A percentile compares a stretch with the other conserved stretches of the same genome.
These are phyloP conservation scores for Dichotomopilus funicola DNA, from an alignment of 2,329 filamentous ascomycete species.

Conservation along the genomic window DNA sequence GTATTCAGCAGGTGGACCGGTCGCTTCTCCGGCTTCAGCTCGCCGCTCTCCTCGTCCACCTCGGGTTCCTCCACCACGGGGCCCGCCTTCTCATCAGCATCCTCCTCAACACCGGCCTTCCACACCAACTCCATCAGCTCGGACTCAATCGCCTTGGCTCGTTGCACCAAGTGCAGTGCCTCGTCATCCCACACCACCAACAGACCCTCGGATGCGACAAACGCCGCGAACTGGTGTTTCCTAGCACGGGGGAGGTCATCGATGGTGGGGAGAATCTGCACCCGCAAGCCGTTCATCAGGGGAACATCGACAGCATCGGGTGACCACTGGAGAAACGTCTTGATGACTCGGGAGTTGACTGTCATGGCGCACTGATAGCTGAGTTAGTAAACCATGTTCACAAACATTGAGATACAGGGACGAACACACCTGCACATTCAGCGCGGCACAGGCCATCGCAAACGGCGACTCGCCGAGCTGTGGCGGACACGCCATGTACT, in stretches of 20 bases:
- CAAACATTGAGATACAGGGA: not conserved
- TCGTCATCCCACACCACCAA: conserved; percentile 81
- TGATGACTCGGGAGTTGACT: conserved; percentile 72
- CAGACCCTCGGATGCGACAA: conserved; percentile 63
- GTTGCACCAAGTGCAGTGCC: conserved; percentile 59
- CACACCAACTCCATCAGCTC: conserved; percentile 74
- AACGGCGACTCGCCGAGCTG: conserved; percentile 57
- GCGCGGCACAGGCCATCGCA: conserved; percentile 56
- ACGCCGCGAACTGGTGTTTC: conserved; percentile 76
- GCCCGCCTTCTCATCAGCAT: conserved; percentile 45
- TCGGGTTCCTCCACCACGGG: conserved; percentile 44
- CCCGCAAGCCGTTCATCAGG: conserved; percentile 66
- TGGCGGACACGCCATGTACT: conserved; percentile 68
- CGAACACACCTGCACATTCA: conserved; percentile 60
- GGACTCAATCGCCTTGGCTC: conserved; percentile 66
- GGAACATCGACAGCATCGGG: conserved; percentile 69
- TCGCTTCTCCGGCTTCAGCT: conserved; percentile 57
- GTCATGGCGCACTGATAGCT: conserved; percentile 64
- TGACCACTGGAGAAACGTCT: conserved; percentile 67
- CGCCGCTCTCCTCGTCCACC: conserved; percentile 66
- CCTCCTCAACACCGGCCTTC: conserved; percentile 49
- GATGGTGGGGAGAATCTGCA: conserved; percentile 68
- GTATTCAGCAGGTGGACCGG: conserved; percentile 65
- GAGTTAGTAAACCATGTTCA: no score
- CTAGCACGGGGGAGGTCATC: conserved; percentile 63